These are phyloP conservation scores for Bassia scoparia DNA, from an alignment of 148 eudicot species.

Conservation along the genomic window DNA sequence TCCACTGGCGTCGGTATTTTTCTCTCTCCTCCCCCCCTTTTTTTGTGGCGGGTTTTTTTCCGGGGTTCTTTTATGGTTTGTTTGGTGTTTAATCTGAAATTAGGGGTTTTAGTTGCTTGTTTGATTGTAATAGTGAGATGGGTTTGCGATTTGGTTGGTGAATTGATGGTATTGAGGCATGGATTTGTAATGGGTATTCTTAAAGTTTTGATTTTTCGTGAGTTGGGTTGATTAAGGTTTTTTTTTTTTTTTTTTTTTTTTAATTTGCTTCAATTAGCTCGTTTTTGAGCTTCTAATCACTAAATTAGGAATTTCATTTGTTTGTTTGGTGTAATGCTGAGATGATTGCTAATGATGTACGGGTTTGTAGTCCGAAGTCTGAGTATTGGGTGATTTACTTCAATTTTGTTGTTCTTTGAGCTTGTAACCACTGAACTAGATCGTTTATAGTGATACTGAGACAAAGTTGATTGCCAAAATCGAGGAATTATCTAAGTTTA, in stretches of 20 bases:
- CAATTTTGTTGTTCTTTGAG: constrained; percentile 3
- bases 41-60: not conserved
- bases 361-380: too few relatives aligned
- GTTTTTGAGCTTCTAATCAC: too few relatives aligned
- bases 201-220: too few relatives aligned
- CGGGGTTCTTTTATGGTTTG: not conserved
- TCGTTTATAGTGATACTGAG: not conserved
- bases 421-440: not conserved
- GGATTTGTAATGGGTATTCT: too few relatives aligned
- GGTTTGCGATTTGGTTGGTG: not conserved
- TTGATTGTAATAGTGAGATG: not conserved
- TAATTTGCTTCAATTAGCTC: too few relatives aligned
- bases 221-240: too few relatives aligned
- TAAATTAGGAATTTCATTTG: not conserved
- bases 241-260: too few relatives aligned
- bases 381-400: not conserved
- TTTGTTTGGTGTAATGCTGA: not conserved
- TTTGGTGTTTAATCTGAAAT: not conserved
- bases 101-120: not conserved
- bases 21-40: not conserved
- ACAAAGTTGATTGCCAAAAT: not conserved
- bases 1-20: constrained; percentile 65
- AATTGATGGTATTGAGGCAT: not conserved
- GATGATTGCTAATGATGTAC: too few relatives aligned
- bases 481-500: not conserved